Conservation (phyloP, 257 asterid species). For the Haberlea rhodopensis region DNA sequence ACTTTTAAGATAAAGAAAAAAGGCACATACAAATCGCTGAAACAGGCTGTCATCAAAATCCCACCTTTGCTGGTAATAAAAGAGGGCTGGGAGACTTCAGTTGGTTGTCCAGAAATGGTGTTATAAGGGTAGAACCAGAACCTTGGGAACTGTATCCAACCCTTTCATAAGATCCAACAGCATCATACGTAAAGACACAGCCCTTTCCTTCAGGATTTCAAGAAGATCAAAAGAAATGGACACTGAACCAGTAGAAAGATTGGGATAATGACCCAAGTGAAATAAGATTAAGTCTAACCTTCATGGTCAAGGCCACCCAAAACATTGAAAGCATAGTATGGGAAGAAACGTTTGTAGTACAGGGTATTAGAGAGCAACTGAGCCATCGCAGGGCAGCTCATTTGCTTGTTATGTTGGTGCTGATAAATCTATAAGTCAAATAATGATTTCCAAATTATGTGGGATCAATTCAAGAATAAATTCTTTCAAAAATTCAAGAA, state of each 20-base stretch:
- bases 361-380: constrained; percentile 86
- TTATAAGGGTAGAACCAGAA: constrained; percentile 89
- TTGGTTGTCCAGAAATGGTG: constrained; percentile 89
- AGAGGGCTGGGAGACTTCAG: constrained; percentile 70
- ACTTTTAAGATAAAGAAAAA: constrained; percentile 4
- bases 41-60: constrained; percentile 11
- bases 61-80: constrained; percentile 50
- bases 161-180: constrained; percentile 95
- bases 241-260: background rate
- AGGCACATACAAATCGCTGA: background rate
- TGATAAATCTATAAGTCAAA: constrained; percentile 57
- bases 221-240: constrained; percentile 15
- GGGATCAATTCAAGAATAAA: constrained; percentile 13
- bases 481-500: background rate
- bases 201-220: constrained; percentile 67
- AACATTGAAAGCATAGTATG: constrained; percentile 83
- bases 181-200: constrained; percentile 94
- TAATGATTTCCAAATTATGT: background rate
- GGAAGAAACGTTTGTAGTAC: constrained; percentile 91
- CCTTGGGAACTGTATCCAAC: constrained; percentile 98
- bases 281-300: constrained; percentile 44
- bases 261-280: constrained; percentile 1
- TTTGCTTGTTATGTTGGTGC: constrained; percentile 94
- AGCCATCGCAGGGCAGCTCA: constrained; percentile 99
- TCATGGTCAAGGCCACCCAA: constrained; percentile 91